These are phyloP conservation scores for Neurospora sp. DNA, from an alignment of 495 filamentous ascomycete genomes.

Conservation along the genomic window DNA sequence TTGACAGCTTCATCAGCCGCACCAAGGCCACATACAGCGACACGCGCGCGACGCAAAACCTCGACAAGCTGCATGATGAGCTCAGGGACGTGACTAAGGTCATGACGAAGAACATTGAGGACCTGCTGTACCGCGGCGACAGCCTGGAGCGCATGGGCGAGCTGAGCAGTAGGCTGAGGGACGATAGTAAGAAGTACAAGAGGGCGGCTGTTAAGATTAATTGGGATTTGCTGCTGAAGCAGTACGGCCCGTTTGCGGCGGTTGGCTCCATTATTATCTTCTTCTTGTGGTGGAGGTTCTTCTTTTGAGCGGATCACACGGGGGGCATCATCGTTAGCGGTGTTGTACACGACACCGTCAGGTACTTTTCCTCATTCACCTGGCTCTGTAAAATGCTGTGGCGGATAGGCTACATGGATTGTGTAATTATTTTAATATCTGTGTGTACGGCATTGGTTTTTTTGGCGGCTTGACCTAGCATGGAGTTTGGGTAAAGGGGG, in stretches of 20 bases:
- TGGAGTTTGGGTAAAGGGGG: slow-evolving; percentile 4
- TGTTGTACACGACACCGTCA: neutral
- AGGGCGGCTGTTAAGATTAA: slow-evolving; percentile 92
- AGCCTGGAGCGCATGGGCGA: slow-evolving; percentile 96
- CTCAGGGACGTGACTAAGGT: slow-evolving; percentile 95
- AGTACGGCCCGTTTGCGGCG: slow-evolving; percentile 85
- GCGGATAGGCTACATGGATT: neutral
- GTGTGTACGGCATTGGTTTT: neutral
- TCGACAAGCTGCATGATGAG: slow-evolving; percentile 89
- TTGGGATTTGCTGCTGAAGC: slow-evolving; percentile 93
- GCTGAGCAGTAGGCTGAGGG: slow-evolving; percentile 70
- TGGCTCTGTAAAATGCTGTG: neutral
- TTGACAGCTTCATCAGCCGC: slow-evolving; percentile 91
- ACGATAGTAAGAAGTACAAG: slow-evolving; percentile 90
- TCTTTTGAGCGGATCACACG: slow-evolving; percentile 50
- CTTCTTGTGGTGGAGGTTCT: slow-evolving; percentile 89
- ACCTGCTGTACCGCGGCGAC: slow-evolving; percentile 89
- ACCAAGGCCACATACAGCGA: slow-evolving; percentile 95
- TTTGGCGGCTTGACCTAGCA: slow-evolving; percentile 6
- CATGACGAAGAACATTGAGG: slow-evolving; percentile 99
- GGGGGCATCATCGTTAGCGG: neutral
- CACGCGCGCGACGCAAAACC: slow-evolving; percentile 73
- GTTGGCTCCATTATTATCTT: slow-evolving; percentile 71
- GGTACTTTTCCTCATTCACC: neutral
- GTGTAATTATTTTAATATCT: neutral